These are phyloP conservation scores for Aspergillus novoparasiticus DNA, from an alignment of 2,329 filamentous ascomycete species.

Conservation along the genomic window DNA sequence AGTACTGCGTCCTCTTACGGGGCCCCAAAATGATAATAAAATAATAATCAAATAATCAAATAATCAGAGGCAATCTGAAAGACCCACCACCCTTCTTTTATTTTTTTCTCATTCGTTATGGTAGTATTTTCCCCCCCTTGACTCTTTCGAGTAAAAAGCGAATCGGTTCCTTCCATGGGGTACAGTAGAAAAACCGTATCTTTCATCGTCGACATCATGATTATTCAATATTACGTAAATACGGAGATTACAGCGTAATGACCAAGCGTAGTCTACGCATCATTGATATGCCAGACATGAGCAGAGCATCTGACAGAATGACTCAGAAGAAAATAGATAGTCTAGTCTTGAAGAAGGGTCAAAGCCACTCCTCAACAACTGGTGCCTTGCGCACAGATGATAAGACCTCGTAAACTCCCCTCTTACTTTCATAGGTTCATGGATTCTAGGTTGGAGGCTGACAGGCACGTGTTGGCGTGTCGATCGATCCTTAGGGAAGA, in stretches of 20 bases:
- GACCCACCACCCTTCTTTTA: slow-evolving; percentile 2
- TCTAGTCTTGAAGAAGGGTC: background rate
- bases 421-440: slow-evolving; percentile 10
- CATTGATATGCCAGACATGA: background rate
- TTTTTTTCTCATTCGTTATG: background rate
- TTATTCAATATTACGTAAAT: slow-evolving; percentile 14
- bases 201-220: slow-evolving; percentile 7
- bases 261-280: background rate
- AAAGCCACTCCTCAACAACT: background rate
- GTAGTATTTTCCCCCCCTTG: background rate
- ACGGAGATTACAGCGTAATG: background rate
- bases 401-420: background rate
- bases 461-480: slow-evolving; percentile 22
- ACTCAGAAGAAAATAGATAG: background rate
- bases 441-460: slow-evolving; percentile 2
- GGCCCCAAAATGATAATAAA: background rate
- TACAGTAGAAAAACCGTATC: slow-evolving; percentile 1
- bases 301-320: slow-evolving; percentile 3
- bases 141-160: background rate
- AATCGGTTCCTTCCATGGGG: background rate
- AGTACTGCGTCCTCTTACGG: background rate
- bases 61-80: background rate
- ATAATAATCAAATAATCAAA: background rate
- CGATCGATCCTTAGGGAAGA: slow-evolving; percentile 19
- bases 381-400: background rate